A percentile compares a stretch with the other conserved stretches of the same genome.
Evolutionary conservation across 768 basidiomycete genomes (phyloP).

Genomic region (Rossbeevera mucosa): DNA sequence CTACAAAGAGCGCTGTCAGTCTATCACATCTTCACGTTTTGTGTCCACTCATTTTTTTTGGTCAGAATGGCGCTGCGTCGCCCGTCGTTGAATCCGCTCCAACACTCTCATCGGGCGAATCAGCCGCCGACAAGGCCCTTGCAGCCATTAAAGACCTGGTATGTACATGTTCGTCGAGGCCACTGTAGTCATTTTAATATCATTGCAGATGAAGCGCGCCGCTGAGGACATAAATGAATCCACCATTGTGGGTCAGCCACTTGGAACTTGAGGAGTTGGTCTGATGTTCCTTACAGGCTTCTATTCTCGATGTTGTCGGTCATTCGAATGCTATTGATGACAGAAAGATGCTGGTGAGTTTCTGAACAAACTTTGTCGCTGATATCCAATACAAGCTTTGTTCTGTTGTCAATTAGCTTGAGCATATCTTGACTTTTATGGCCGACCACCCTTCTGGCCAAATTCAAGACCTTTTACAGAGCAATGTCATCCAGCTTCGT

Average conservation of each 20-base stretch:
- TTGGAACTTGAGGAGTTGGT: not conserved
- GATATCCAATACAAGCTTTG: not conserved
- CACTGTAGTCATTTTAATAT: not conserved
- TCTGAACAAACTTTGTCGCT: not conserved
- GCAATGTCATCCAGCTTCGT: constrained; percentile 51
- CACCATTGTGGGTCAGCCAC: constrained; percentile 14
- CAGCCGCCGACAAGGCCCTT: constrained; percentile 22
- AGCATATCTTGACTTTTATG: constrained; percentile 62
- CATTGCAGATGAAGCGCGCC: constrained; percentile 26
- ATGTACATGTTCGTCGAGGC: not conserved
- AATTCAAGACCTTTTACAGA: constrained; percentile 37
- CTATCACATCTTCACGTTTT: not conserved
- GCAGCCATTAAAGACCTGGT: constrained; percentile 29
- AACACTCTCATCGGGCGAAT: constrained; percentile 10
- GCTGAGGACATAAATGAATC: constrained; percentile 29
- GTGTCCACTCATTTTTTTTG: not conserved
- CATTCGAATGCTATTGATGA: constrained; percentile 68
- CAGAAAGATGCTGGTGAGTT: constrained; percentile 67
- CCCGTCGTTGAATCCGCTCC: constrained; percentile 10
- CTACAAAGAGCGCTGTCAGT: constrained; percentile 26
- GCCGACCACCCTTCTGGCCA: constrained; percentile 51
- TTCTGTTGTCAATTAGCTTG: constrained; percentile 46
- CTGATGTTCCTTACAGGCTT: constrained; percentile 36
- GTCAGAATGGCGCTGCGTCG: constrained; percentile 10
- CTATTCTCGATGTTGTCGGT: constrained; percentile 55